These are phyloP conservation scores for Gonapodya prolifera DNA, from an alignment of 192 early-diverging fungal species.

Conservation along the genomic window DNA sequence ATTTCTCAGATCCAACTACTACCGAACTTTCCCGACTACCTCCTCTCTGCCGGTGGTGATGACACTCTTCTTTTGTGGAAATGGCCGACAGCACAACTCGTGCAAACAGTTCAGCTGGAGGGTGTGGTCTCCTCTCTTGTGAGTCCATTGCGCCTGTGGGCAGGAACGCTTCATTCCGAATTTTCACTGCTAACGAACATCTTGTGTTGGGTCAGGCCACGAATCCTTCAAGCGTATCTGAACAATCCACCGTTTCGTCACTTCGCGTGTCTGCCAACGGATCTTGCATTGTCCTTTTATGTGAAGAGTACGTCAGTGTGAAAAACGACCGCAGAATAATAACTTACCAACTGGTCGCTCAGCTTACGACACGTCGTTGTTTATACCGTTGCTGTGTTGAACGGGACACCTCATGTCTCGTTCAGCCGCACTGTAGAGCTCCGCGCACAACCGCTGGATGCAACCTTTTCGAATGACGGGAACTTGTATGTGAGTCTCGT, in stretches of 20 bases:
- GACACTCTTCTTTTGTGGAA: slow-evolving; percentile 67
- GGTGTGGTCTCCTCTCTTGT: slow-evolving; percentile 16
- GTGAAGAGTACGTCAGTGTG: not conserved
- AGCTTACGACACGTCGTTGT: not conserved
- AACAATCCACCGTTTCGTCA: slow-evolving; percentile 17
- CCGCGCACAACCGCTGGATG: not conserved
- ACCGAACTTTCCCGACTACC: slow-evolving; percentile 34
- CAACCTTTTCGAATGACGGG: not conserved
- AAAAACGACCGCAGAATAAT: not conserved
- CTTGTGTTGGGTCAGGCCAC: slow-evolving; percentile 11
- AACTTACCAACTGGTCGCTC: not conserved
- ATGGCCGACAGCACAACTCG: slow-evolving; percentile 37
- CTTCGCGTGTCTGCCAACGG: slow-evolving; percentile 17
- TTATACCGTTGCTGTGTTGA: not conserved
- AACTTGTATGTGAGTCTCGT: not conserved
- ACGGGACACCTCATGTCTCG: not conserved
- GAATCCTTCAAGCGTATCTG: slow-evolving; percentile 18
- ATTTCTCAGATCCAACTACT: slow-evolving; percentile 52
- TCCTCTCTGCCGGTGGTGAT: slow-evolving; percentile 81
- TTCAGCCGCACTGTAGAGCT: not conserved
- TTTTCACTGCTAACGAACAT: not conserved
- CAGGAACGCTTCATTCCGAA: slow-evolving; percentile 24
- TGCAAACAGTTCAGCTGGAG: slow-evolving; percentile 54
- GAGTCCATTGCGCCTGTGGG: slow-evolving; percentile 17
- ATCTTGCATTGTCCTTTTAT: slow-evolving; percentile 14